Evolutionary conservation across 352 stramenopile genomes (phyloP), one percentile per base, ranked within the genome.

Genomic region (Thalassiosira hispida): DNA sequence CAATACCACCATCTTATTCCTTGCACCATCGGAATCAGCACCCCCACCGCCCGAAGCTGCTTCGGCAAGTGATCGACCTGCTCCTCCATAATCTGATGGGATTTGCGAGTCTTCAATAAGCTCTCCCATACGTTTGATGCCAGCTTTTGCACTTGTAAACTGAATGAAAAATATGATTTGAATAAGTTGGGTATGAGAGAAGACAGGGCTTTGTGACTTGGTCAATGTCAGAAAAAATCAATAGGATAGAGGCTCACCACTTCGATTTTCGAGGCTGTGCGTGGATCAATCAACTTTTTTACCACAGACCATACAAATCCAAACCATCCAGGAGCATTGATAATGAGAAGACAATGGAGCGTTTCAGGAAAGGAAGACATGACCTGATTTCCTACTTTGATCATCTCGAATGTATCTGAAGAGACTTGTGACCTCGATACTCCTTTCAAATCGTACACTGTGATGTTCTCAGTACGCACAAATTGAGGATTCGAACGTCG

Each of bases 311-410:
- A 91, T 8, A 77, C 64, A 55, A 91, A 76, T 14, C 83, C 67
- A 69, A 91, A 91, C 69, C 84, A 90, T 7, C 40, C 56, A 46
- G 86, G 86, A 20, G 84, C 86, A 73, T 92, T 92, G 7, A 92
- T 63, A 31, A 91, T 81, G 1, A 91, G 23, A 27, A 91, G 74
- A 35, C 80, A 87, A 63, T 90, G 77, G 16, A 91, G 55, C 35
- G 80, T 90, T 66, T 91, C 85, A 22, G 83, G 86, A 71, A 89
- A 91, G 35, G 79, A 84, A 46, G 77, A 62, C 62, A 69, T 81
- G 12, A 91, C 74, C 59, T 86, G 79, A 47, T 64, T 78, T 2
- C 64, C 61, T 22, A 82, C 59, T 66, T 90, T 91, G 33, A 91
- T 67, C 33, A 87, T 77, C 20, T 91, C 86, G 65, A 89, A 80